Base-by-base conservation (phyloP, 805 yeast genomes). In the Cyberlindnera mississippiensis region DNA sequence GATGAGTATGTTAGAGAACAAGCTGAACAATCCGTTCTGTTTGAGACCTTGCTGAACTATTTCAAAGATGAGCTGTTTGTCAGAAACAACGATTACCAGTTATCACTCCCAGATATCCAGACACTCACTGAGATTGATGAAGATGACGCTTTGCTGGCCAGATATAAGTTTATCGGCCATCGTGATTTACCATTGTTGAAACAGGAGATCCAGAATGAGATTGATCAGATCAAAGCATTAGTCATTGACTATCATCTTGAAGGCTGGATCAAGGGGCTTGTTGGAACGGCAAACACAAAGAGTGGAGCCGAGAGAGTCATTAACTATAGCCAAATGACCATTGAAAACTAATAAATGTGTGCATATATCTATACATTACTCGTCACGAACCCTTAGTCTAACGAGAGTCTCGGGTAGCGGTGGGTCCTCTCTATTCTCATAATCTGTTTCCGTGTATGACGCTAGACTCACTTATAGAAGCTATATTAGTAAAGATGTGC, bases 371-470 rank as follows among this genome's bases (percentile, higher is more conserved):
- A 16, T 7, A 15, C 19, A 6, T 29, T 13, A 9, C 19, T 18
- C 19, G 15, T 28, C 67, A 33, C 71, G 70, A 13, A 79, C 56
- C 35, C 72, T 68, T 26, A 83, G 69, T 37, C 90, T 66, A 4
- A 83, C 82, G 48, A 83, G 61, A 0, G 84, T 68, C 52, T 82
- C 90, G 1, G 90, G 87, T 34, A 78, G 60, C 2, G 85, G 82
- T 3, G 66, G 61, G 1, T 59, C 63, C 26, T 57, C 57, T 7
- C 48, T 47, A 22, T 55, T 52, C 32, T 56, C 61, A n/a, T 62
- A 67, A 26, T 60, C 61, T 2, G 50, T 42, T 12, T 53, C 51
- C 2, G 49, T 39, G 49, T 44, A 76, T 54, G n/a, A 79, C 71
- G 53, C 72, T 53, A 19, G 77, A 68, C 26, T 52, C 59, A 54